These are phyloP conservation scores for Polyplosphaeria fusca DNA, from an alignment of 495 filamentous ascomycete genomes.

Conservation along the genomic window DNA sequence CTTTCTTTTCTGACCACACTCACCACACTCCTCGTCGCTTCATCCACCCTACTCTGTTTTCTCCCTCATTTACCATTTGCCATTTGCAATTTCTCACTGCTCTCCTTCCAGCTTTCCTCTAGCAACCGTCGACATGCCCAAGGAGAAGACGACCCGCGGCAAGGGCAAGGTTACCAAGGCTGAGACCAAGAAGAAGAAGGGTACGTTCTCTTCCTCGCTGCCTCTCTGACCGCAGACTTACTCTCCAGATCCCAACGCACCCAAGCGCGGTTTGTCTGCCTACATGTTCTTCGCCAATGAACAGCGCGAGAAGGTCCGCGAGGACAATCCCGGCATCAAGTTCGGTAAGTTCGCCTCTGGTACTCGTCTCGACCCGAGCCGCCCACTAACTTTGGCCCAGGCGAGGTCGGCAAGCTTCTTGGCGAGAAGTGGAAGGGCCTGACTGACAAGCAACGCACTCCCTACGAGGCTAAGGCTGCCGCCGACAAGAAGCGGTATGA, in stretches of 20 bases:
- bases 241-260: constrained; percentile 85
- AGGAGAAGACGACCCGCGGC: constrained; percentile 61
- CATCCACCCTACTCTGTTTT: background rate
- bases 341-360: constrained; percentile 65
- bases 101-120: background rate
- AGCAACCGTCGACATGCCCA: constrained; percentile 57
- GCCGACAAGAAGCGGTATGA: constrained; percentile 98
- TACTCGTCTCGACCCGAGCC: too few species aligned
- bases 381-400: constrained; percentile 44
- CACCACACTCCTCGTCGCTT: background rate
- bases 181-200: constrained; percentile 69
- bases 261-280: constrained; percentile 97
- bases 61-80: background rate
- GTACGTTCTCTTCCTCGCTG: constrained; percentile 49
- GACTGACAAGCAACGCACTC: constrained; percentile 78
- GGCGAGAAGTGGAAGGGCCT: constrained; percentile 98
- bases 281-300: constrained; percentile 99
- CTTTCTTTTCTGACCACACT: background rate
- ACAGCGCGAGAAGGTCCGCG: constrained; percentile 93
- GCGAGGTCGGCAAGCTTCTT: constrained; percentile 95
- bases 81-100: background rate
- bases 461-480: constrained; percentile 93
- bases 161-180: constrained; percentile 52
- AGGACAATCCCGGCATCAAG: constrained; percentile 96
- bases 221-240: constrained; percentile 25